Base-by-base conservation (phyloP, 306 rosid species). In the Alnus glutinosa region DNA sequence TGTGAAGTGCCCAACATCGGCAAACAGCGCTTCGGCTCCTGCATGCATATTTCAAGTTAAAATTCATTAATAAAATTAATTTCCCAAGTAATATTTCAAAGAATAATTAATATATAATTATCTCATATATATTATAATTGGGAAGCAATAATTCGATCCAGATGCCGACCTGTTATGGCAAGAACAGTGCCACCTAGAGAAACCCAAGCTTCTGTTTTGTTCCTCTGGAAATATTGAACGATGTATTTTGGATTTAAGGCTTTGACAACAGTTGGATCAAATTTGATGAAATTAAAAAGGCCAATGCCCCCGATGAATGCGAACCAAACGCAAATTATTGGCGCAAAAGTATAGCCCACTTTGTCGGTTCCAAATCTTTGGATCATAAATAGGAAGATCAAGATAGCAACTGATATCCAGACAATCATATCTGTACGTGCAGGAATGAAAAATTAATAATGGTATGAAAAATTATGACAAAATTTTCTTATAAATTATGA, bases 1-100 rank as follows among this genome's bases (percentile, higher is more conserved):
- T 0, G 94, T 80, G 86, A 94, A 94, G 83, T 90, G 97, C 9
- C 98, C 97, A 68, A 94, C 92, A 85, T 94, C 98, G 1, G 97
- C 97, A 87, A 92, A 90, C 10, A 94, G 30, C 55, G 98, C 97
- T 81, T 94, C 97, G 47, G 93, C 83, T 83, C 98, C 96, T 93
- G 75, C 78, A 69, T 47, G 19, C 59, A 23, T 46, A 1, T 9
- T 49, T 49, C 14, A 49, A 49, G 14, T 49, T 12, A 49, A 9
- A 10, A 5, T 49, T 49, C 52, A 12, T 49, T 49, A 49, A 48
- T 9, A 46, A 46, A 9, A 9, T 23, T 23, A 23, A 23, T 23
- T 46, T 9, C 1, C 7, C 9, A 46, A 46, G 7, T 46, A 46
- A 46, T 23, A 23, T 23, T 46, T 7, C 9, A 46, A 9, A 46